Conservation (phyloP, 163 green algal genomes). For the Prototheca cutis region DNA sequence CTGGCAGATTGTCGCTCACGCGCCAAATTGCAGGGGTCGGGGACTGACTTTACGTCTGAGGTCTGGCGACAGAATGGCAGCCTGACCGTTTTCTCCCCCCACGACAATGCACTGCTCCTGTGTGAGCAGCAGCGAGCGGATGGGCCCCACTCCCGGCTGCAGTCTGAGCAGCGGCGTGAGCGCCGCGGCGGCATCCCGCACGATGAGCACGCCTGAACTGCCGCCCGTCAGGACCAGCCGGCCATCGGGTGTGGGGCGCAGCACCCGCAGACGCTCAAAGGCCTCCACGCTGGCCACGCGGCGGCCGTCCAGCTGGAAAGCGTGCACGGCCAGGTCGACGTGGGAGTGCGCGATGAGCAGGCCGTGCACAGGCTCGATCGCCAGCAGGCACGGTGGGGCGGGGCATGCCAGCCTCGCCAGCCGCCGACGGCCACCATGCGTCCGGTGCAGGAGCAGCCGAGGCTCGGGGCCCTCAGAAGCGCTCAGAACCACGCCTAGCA, state of each 20-base stretch:
- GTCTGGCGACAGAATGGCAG: background rate
- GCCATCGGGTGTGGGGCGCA: slow-evolving; percentile 26
- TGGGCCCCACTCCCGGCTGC: slow-evolving; percentile 18
- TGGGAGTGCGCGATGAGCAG: slow-evolving; percentile 26
- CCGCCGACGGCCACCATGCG: slow-evolving; percentile 22
- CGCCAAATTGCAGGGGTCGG: background rate
- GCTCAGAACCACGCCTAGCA: slow-evolving; percentile 44
- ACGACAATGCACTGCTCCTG: slow-evolving; percentile 41
- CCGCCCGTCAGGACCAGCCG: slow-evolving; percentile 41
- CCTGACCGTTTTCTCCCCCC: background rate
- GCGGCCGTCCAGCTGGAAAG: slow-evolving; percentile 31
- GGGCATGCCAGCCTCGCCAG: background rate
- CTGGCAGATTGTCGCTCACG: too few relatives aligned
- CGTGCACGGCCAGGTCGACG: slow-evolving; percentile 35
- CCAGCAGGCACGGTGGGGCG: slow-evolving; percentile 8
- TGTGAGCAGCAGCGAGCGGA: slow-evolving; percentile 36
- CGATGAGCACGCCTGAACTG: slow-evolving; percentile 25
- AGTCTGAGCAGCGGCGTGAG: slow-evolving; percentile 4
- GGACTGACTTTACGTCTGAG: background rate
- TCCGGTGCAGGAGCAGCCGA: slow-evolving; percentile 40
- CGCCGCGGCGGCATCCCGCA: slow-evolving; percentile 30
- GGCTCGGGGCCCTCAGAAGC: slow-evolving; percentile 28
- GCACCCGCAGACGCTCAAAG: slow-evolving; percentile 29
- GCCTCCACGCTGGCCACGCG: slow-evolving; percentile 27
- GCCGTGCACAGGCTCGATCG: slow-evolving; percentile 11